These are phyloP conservation scores for Heritiera littoralis DNA, from an alignment of 345 rosid genomes.

Conservation along the genomic window DNA sequence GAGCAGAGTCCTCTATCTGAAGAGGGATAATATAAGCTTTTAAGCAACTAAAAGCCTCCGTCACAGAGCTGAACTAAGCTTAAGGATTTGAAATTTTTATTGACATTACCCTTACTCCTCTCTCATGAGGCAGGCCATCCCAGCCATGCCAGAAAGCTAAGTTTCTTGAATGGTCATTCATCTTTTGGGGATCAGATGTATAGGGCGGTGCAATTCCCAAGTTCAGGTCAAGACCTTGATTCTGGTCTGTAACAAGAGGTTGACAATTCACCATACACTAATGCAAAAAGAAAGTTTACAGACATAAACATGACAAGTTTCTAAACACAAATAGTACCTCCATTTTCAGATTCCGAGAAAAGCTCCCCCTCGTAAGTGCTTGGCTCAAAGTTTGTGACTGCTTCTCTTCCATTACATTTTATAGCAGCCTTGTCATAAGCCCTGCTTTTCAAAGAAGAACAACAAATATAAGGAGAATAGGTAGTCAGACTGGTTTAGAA, in stretches of 20 bases:
- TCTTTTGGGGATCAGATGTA: conserved; percentile 27
- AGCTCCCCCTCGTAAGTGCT: conserved; percentile 60
- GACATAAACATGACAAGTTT: not conserved
- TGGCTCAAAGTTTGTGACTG: conserved; percentile 88
- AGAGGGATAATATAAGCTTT: not conserved
- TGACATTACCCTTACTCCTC: conserved; percentile 33
- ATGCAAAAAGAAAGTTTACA: not conserved
- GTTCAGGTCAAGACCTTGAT: conserved; percentile 50
- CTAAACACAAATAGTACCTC: conserved; percentile 31
- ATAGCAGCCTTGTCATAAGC: conserved; percentile 95
- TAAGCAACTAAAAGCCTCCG: not conserved
- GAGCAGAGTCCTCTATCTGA: conserved; percentile 40
- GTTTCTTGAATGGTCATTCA: conserved; percentile 15
- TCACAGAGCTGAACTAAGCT: not conserved
- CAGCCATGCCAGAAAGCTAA: conserved; percentile 21
- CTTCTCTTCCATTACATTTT: conserved; percentile 86
- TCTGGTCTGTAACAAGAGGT: conserved; percentile 34
- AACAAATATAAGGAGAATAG: conserved; percentile 14
- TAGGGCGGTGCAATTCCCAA: conserved; percentile 59
- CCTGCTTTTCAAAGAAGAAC: conserved; percentile 38
- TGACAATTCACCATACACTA: conserved; percentile 5
- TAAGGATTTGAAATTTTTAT: not conserved
- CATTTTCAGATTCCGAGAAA: conserved; percentile 27
- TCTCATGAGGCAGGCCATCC: conserved; percentile 27
- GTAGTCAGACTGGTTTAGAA: not conserved